These are phyloP conservation scores for Escovopsis sp. DNA, from an alignment of 2,329 filamentous ascomycete genomes.

Conservation along the genomic window DNA sequence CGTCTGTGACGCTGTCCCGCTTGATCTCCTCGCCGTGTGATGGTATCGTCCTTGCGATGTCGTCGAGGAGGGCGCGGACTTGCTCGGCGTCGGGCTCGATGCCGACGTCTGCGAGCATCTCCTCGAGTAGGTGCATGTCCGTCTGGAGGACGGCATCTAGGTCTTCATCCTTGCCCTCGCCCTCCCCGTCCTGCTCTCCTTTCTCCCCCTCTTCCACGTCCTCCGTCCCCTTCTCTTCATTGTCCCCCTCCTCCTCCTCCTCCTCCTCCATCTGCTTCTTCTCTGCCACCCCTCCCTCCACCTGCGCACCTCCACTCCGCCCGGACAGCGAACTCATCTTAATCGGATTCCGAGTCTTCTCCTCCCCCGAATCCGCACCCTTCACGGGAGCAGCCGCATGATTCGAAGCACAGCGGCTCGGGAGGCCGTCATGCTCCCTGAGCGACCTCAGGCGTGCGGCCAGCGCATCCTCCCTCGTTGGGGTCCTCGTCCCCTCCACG, in stretches of 20 bases:
- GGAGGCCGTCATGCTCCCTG: constrained; percentile 25
- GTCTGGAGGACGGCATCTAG: constrained; percentile 25
- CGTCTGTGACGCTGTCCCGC: constrained; percentile 7
- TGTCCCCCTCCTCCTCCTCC: too few relatives aligned
- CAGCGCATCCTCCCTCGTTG: constrained; percentile 34
- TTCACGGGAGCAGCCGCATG: too few relatives aligned
- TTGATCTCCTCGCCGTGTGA: constrained; percentile 16
- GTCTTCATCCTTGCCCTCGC: constrained; percentile 17
- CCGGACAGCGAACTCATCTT: too few relatives aligned
- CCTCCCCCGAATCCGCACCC: too few relatives aligned
- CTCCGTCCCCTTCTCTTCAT: too few relatives aligned
- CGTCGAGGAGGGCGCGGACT: constrained; percentile 22
- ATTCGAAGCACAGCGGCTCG: too few relatives aligned
- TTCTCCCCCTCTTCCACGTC: too few relatives aligned
- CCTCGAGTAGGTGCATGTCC: constrained; percentile 37
- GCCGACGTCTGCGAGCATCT: constrained; percentile 30
- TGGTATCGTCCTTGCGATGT: constrained; percentile 15
- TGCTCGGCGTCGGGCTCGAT: constrained; percentile 18
- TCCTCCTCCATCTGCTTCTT: too few relatives aligned
- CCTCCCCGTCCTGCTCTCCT: too few relatives aligned
- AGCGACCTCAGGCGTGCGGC: constrained; percentile 36
- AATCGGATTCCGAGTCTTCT: too few relatives aligned
- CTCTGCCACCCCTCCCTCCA: too few relatives aligned
- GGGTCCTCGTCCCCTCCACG: constrained; percentile 26
- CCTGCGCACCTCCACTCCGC: too few relatives aligned